A percentile compares a stretch with the other conserved stretches of the same genome.
phyloP scores from a whole-genome alignment of 78 protist species.

The slime mould (Dictyostelium discoideum) region DNA sequence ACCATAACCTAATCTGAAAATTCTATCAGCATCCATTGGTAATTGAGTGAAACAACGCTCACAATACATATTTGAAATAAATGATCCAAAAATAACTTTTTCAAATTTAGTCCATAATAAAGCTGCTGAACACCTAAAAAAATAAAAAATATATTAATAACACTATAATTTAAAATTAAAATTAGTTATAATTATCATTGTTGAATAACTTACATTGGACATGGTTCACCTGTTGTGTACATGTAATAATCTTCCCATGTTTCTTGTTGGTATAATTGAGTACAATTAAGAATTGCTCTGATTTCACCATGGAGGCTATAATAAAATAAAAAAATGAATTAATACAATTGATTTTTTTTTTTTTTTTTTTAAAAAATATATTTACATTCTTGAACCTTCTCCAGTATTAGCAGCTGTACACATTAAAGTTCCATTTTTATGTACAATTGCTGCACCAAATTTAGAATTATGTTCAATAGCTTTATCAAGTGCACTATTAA shows the following conservation, averaged over 20 bases:
- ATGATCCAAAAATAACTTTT: constrained; percentile 38
- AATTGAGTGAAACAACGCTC: constrained; percentile 37
- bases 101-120: constrained; percentile 16
- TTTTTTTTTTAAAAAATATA: neutral
- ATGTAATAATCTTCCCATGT: constrained; percentile 22
- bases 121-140: neutral
- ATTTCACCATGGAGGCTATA: constrained; percentile 38
- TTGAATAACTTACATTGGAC: too few relatives aligned
- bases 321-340: neutral
- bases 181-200: too few relatives aligned
- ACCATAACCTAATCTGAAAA: constrained; percentile 34
- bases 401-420: constrained; percentile 9
- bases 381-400: neutral
- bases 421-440: constrained; percentile 23
- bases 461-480: constrained; percentile 4
- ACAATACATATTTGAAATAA: constrained; percentile 34
- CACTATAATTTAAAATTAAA: too few relatives aligned
- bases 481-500: neutral
- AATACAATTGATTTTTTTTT: neutral
- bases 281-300: constrained; percentile 39
- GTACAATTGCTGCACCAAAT: constrained; percentile 28
- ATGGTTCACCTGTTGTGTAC: constrained; percentile 59
- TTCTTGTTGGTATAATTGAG: neutral
- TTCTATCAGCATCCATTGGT: constrained; percentile 28
- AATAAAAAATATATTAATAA: too few relatives aligned